Conservation (phyloP, 108 stramenopile genomes). For the Aurantiochytrium sp. region DNA sequence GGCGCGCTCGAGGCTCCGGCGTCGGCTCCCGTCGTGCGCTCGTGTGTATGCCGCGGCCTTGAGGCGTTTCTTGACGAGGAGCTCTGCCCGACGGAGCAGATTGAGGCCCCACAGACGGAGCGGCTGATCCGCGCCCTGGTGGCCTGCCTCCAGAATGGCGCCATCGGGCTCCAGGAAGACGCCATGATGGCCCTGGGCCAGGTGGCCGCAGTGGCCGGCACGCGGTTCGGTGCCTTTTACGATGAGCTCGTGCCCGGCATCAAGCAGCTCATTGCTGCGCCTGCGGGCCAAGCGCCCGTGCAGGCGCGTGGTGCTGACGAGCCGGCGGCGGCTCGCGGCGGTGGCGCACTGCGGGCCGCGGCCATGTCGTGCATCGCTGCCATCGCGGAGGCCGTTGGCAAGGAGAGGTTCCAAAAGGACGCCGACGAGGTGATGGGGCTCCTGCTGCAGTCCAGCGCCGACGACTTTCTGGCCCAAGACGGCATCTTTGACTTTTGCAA, state of each 20-base stretch:
- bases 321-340: not conserved
- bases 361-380: slow-evolving; percentile 22
- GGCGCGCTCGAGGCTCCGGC: not conserved
- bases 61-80: slow-evolving; percentile 10
- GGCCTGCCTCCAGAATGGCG: not conserved
- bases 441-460: not conserved
- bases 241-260: slow-evolving; percentile 25
- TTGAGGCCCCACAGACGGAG: not conserved
- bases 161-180: not conserved
- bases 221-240: not conserved
- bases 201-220: not conserved
- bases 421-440: slow-evolving; percentile 21
- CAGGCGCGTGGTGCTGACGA: not conserved
- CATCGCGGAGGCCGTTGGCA: slow-evolving; percentile 21
- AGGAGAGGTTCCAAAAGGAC: slow-evolving; percentile 11
- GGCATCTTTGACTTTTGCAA: slow-evolving; percentile 24
- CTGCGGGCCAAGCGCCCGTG: not conserved
- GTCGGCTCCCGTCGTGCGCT: not conserved
- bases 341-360: not conserved
- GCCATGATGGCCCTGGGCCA: not conserved
- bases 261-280: not conserved
- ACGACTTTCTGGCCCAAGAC: not conserved
- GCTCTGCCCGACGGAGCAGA: not conserved
- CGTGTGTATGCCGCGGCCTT: not conserved
- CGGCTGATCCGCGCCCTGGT: not conserved